Percentiles rank a stretch among this genome's conserved stretches.
Conservation (phyloP, 1,284 basidiomycete genomes). For the Sporisorium reilianum region DNA sequence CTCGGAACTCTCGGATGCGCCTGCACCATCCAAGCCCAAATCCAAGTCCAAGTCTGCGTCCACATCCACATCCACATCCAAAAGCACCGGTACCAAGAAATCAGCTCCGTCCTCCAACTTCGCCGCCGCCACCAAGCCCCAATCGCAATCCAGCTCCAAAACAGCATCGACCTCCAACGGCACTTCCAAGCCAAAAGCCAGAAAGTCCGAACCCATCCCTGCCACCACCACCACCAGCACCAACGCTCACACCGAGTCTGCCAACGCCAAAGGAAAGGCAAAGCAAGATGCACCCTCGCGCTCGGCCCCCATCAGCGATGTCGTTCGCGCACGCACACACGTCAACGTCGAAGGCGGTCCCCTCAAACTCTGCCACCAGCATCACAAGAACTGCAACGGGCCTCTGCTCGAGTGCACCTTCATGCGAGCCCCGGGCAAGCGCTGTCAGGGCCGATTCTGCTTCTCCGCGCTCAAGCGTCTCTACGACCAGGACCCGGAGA, state of each 20-base stretch:
- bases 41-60: conserved; percentile 6
- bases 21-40: conserved; percentile 11
- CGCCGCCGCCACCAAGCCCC: background rate
- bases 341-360: conserved; percentile 28
- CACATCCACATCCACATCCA: background rate
- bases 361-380: conserved; percentile 43
- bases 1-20: conserved; percentile 40
- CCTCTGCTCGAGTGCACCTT: conserved; percentile 49
- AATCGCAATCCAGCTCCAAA: conserved; percentile 3
- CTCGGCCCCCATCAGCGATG: conserved; percentile 25
- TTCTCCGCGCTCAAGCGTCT: conserved; percentile 39
- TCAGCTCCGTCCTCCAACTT: conserved; percentile 28
- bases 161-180: conserved; percentile 7
- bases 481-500: conserved; percentile 44
- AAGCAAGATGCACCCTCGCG: conserved; percentile 18
- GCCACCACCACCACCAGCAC: background rate
- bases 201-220: conserved; percentile 29
- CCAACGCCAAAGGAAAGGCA: conserved; percentile 20
- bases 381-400: conserved; percentile 42
- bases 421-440: conserved; percentile 44
- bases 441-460: conserved; percentile 44
- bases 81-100: conserved; percentile 7
- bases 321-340: conserved; percentile 37
- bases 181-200: conserved; percentile 16
- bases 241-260: conserved; percentile 1